These are phyloP conservation scores for Gossypium longicalyx DNA, from an alignment of 345 rosid species.

Conservation along the genomic window DNA sequence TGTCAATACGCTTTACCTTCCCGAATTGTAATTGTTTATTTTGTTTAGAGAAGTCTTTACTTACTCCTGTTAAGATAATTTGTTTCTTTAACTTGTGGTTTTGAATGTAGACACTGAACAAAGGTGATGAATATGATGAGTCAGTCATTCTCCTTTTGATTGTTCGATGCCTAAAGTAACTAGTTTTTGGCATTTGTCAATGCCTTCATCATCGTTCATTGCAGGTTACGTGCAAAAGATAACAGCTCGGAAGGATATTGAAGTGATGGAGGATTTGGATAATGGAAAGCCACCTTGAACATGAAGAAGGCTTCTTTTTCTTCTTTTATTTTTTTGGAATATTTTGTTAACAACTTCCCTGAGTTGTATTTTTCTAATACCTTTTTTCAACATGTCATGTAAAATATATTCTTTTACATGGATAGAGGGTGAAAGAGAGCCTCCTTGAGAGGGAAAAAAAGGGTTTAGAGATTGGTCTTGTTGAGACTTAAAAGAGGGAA, in stretches of 20 bases:
- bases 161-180: background rate
- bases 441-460: slow-evolving; percentile 5
- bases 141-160: background rate
- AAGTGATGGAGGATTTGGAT: slow-evolving; percentile 79
- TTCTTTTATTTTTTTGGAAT: slow-evolving; percentile 5
- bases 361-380: slow-evolving; percentile 20
- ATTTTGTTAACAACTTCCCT: background rate
- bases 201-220: background rate
- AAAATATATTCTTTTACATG: background rate
- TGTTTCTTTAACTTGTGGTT: slow-evolving; percentile 5
- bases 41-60: background rate
- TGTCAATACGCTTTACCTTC: background rate
- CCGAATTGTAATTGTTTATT: background rate
- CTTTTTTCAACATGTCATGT: slow-evolving; percentile 6
- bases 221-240: slow-evolving; percentile 94
- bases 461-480: background rate
- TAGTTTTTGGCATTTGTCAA: background rate
- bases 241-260: slow-evolving; percentile 80
- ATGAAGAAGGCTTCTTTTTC: background rate
- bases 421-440: slow-evolving; percentile 11
- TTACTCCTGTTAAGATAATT: background rate
- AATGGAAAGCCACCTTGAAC: slow-evolving; percentile 62
- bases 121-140: background rate
- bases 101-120: background rate
- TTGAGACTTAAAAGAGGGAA: slow-evolving; percentile 7